phyloP scores from a whole-genome alignment of 2,329 filamentous ascomycete genomes.

The Fusarium sp. region DNA sequence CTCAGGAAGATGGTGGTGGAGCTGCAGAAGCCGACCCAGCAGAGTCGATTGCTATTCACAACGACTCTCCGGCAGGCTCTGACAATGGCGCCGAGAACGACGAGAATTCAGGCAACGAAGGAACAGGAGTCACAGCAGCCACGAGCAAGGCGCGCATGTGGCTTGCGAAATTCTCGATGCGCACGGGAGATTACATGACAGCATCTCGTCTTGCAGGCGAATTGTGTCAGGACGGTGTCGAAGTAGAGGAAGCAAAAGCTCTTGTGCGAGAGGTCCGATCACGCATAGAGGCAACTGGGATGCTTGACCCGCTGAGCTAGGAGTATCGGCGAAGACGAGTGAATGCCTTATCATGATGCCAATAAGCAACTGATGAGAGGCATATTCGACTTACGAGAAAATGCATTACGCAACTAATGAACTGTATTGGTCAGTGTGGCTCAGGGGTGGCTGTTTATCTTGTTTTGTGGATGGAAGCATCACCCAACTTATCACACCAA shows the following conservation, averaged over 20 bases:
- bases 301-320: conserved; percentile 45
- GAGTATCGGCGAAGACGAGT: conserved; percentile 26
- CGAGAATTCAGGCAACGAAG: conserved; percentile 55
- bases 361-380: neutral
- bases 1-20: conserved; percentile 83
- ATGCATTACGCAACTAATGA: conserved; percentile 26
- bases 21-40: conserved; percentile 55
- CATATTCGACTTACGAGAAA: conserved; percentile 9
- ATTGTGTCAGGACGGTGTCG: conserved; percentile 93
- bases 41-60: conserved; percentile 66
- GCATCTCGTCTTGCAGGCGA: conserved; percentile 88
- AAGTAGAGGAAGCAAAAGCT: conserved; percentile 97
- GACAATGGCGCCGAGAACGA: conserved; percentile 53
- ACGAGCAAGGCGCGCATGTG: conserved; percentile 94
- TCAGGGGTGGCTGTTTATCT: neutral
- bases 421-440: conserved; percentile 19
- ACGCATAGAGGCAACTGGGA: conserved; percentile 68
- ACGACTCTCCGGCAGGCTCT: conserved; percentile 60
- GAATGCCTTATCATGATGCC: conserved; percentile 7
- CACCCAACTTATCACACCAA: neutral
- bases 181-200: conserved; percentile 76
- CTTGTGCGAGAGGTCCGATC: conserved; percentile 87
- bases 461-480: neutral
- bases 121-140: conserved; percentile 88
- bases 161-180: conserved; percentile 86